These are phyloP conservation scores for Arachis stenosperma DNA, from an alignment of 306 rosid species.

Conservation along the genomic window DNA sequence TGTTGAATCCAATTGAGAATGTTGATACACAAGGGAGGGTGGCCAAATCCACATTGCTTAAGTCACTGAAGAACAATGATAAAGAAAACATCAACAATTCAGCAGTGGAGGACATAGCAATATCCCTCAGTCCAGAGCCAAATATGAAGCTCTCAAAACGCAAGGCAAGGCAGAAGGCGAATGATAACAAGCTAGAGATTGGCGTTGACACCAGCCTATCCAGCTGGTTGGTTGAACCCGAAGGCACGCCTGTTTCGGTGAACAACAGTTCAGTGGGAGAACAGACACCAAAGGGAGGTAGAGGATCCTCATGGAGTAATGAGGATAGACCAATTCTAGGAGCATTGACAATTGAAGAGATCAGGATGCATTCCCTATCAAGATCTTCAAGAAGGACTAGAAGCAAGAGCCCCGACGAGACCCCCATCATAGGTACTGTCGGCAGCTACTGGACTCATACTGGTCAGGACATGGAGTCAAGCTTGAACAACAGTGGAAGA, in stretches of 20 bases:
- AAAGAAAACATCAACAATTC: slow-evolving; percentile 63
- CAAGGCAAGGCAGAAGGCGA: slow-evolving; percentile 31
- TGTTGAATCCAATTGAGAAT: slow-evolving; percentile 69
- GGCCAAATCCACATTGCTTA: slow-evolving; percentile 37
- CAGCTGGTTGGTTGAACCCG: slow-evolving; percentile 77
- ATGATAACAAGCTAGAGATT: slow-evolving; percentile 37
- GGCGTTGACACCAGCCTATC: slow-evolving; percentile 80
- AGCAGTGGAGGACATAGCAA: slow-evolving; percentile 26
- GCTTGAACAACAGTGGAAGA: slow-evolving; percentile 34
- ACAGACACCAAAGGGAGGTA: slow-evolving; percentile 41
- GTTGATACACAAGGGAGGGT: slow-evolving; percentile 45
- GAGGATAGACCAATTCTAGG: slow-evolving; percentile 69
- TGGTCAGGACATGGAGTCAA: slow-evolving; percentile 51
- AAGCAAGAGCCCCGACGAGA: slow-evolving; percentile 57
- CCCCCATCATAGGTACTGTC: slow-evolving; percentile 67
- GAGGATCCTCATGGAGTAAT: slow-evolving; percentile 39
- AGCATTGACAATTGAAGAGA: slow-evolving; percentile 61
- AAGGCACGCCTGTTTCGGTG: slow-evolving; percentile 46
- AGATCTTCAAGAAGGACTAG: slow-evolving; percentile 44
- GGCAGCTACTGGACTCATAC: slow-evolving; percentile 83
- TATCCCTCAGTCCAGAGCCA: slow-evolving; percentile 45
- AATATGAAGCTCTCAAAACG: slow-evolving; percentile 41
- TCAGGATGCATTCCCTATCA: slow-evolving; percentile 45
- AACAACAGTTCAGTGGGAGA: slow-evolving; percentile 43
- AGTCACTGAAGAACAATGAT: slow-evolving; percentile 34